Base-by-base conservation (phyloP, 352 stramenopile species). In the Phytophthora europaea region DNA sequence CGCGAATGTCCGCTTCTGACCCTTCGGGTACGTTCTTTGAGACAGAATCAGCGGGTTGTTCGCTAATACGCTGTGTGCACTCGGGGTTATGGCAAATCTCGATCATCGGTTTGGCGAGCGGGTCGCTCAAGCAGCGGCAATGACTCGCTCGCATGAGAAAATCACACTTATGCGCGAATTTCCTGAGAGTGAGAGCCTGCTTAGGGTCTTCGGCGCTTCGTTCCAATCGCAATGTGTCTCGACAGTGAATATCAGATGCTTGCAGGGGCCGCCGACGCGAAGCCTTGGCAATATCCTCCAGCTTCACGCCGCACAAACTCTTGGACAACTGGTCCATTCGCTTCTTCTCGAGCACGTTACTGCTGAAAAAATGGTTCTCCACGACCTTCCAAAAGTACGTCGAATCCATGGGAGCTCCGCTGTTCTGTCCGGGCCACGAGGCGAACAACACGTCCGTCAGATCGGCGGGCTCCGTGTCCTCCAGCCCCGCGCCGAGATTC, bases 321-420 rank as follows among this genome's bases (percentile, higher is more conserved):
- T 91, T 91, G 28, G 78, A 88, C 15, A 96, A 40, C 48, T 85
- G 85, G 22, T 93, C 88, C 82, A 93, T 87, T 10, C 84, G 82
- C 22, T 89, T 87, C 76, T 93, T 94, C 52, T 85, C 72, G 2
- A 96, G 66, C 20, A 75, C 50, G 28, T 85, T 91, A 54, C 71
- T 87, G 45, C 70, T 88, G 63, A 87, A 97, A 57, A 94, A 97
- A 33, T 89, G 73, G 15, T 62, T 81, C 31, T 91, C 79, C 16
- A 97, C 63, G 18, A 93, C 75, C 36, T 83, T 87, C 90, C 90
- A 97, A 51, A 95, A 90, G 65, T 89, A 81, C 22, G 89, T 90
- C 28, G 88, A 86, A 53, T 96, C 85, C 78, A 97, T 88, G 0
- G 84, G 76, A 20, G 78, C 85, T 0, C 90, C 90, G 31, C 85